Evolutionary conservation across 495 filamentous ascomycete species (phyloP).

Genomic region (Penicillium psychrofluorescens): DNA sequence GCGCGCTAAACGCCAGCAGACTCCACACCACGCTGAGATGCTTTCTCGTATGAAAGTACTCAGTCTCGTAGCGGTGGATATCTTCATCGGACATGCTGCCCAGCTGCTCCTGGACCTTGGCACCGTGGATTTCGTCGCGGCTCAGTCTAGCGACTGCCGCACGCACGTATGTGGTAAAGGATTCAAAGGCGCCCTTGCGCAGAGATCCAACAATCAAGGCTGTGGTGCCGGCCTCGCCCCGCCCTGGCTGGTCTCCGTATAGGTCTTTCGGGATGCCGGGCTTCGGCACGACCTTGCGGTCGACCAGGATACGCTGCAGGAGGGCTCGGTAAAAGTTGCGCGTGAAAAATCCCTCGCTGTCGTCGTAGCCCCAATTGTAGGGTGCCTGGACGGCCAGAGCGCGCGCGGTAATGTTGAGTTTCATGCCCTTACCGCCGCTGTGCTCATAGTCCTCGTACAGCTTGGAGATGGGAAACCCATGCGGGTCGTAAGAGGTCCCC

Average conservation of each 20-base stretch:
- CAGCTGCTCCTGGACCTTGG: slow-evolving; percentile 54
- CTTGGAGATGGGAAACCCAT: slow-evolving; percentile 90
- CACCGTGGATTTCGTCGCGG: slow-evolving; percentile 47
- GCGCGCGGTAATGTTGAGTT: slow-evolving; percentile 89
- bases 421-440: slow-evolving; percentile 49
- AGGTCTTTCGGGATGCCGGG: slow-evolving; percentile 34
- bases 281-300: slow-evolving; percentile 62
- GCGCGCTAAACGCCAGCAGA: slow-evolving; percentile 91
- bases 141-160: slow-evolving; percentile 70
- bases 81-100: slow-evolving; percentile 62
- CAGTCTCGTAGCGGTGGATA: slow-evolving; percentile 58
- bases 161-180: slow-evolving; percentile 68
- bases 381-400: slow-evolving; percentile 97
- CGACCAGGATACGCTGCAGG: slow-evolving; percentile 82
- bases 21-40: slow-evolving; percentile 83
- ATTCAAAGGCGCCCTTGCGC: slow-evolving; percentile 69
- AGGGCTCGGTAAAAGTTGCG: slow-evolving; percentile 91
- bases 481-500: slow-evolving; percentile 63
- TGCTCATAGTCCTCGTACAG: slow-evolving; percentile 54
- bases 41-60: slow-evolving; percentile 61
- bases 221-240: slow-evolving; percentile 34
- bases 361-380: slow-evolving; percentile 74
- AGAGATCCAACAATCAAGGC: slow-evolving; percentile 83
- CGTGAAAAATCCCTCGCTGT: slow-evolving; percentile 83
- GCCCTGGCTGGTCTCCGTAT: slow-evolving; percentile 21